These are phyloP conservation scores for Phytopythium vexans DNA, from an alignment of 352 stramenopile genomes.

Conservation along the genomic window DNA sequence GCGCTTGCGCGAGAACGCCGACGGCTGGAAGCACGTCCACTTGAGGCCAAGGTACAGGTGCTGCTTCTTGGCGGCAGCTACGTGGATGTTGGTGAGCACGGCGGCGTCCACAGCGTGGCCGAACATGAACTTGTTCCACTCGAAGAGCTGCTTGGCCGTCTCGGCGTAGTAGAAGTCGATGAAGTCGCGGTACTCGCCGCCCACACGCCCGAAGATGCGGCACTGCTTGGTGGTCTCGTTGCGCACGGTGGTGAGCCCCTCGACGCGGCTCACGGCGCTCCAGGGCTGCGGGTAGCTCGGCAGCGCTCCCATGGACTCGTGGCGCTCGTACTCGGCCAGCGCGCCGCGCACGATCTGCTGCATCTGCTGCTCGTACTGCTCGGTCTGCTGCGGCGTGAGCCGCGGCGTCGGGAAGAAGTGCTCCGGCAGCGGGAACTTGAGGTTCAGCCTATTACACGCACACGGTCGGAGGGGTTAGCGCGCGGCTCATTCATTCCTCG, in stretches of 20 bases:
- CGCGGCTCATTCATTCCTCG: too few species aligned
- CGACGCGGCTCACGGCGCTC: constrained; percentile 21
- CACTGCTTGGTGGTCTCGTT: constrained; percentile 30
- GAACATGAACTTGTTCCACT: constrained; percentile 71
- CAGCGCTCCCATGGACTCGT: constrained; percentile 27
- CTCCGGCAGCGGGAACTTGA: constrained; percentile 30
- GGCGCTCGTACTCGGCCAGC: constrained; percentile 27
- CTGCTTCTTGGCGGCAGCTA: constrained; percentile 18
- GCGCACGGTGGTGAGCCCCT: constrained; percentile 28
- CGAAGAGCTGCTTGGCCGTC: constrained; percentile 50
- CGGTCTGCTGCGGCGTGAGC: constrained; percentile 24
- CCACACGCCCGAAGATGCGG: constrained; percentile 55
- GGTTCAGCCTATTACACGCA: neutral
- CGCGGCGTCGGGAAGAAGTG: constrained; percentile 35
- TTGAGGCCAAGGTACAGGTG: constrained; percentile 81
- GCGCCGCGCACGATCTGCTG: constrained; percentile 24
- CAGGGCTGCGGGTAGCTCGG: constrained; percentile 27
- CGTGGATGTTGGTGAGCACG: constrained; percentile 77
- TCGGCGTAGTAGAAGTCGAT: constrained; percentile 75
- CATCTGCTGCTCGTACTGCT: constrained; percentile 26
- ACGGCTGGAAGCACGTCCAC: constrained; percentile 61
- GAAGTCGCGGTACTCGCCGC: constrained; percentile 52
- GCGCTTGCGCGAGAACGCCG: constrained; percentile 48
- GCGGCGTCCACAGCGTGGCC: constrained; percentile 57
- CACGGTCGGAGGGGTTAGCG: too few species aligned